Conservation (phyloP, 139 green algal species). For the Volvox africanus region DNA sequence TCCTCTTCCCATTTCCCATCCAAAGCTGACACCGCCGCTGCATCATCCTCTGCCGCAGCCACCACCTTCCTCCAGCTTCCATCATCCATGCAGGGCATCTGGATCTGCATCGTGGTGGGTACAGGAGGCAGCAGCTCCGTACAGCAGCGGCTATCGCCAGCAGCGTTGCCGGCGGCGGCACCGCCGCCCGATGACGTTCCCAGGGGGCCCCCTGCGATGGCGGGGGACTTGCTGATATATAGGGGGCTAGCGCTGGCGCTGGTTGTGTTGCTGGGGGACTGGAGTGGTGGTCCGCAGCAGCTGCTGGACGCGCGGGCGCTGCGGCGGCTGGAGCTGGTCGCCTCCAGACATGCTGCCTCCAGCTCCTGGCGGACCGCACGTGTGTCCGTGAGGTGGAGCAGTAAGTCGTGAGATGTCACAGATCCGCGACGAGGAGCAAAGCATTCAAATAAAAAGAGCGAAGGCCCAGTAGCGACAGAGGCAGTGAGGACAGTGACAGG, state of each 20-base stretch:
- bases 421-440: too few species aligned
- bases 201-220: background rate
- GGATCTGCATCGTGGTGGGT: background rate
- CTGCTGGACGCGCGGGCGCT: constrained; percentile 1
- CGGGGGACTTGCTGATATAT: background rate
- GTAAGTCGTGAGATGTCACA: too few species aligned
- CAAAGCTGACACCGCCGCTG: too few species aligned
- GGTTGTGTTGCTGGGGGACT: background rate
- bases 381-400: too few species aligned
- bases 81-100: background rate
- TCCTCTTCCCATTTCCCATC: background rate
- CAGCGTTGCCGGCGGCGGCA: background rate
- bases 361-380: background rate
- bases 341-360: constrained; percentile 16
- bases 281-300: background rate
- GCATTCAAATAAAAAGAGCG: too few species aligned
- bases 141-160: background rate
- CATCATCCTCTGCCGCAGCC: background rate
- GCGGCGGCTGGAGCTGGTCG: background rate
- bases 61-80: background rate
- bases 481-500: too few species aligned
- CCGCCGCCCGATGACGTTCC: background rate
- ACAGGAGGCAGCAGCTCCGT: background rate
- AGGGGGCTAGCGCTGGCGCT: constrained; percentile 25
- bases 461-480: too few species aligned